Conservation (phyloP, 1,284 basidiomycete genomes). For the Violaceomyces palustris region DNA sequence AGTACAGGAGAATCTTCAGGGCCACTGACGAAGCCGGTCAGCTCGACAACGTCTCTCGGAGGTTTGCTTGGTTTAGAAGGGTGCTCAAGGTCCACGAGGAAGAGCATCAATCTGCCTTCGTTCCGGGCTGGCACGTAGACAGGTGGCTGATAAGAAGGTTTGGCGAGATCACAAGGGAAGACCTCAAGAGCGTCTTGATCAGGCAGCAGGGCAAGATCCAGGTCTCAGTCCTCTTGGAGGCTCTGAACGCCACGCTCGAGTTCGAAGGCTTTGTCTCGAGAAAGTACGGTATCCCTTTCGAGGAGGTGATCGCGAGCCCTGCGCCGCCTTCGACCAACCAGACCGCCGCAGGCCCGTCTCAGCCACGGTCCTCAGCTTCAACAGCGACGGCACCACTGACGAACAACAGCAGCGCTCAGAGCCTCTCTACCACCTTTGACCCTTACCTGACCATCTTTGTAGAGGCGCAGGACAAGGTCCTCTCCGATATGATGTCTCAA, state of each 20-base stretch:
- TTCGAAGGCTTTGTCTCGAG: constrained; percentile 40
- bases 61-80: constrained; percentile 94
- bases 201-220: constrained; percentile 40
- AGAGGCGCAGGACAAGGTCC: constrained; percentile 81
- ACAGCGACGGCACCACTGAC: background rate
- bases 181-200: constrained; percentile 45
- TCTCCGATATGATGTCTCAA: constrained; percentile 37
- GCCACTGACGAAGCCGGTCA: constrained; percentile 68
- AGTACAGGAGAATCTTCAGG: constrained; percentile 91
- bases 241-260: constrained; percentile 45
- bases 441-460: constrained; percentile 87
- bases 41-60: constrained; percentile 85
- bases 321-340: background rate
- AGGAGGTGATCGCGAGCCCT: constrained; percentile 19
- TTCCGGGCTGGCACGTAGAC: constrained; percentile 40
- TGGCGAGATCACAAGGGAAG: constrained; percentile 47
- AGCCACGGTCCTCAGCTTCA: no score
- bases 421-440: constrained; percentile 73
- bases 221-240: constrained; percentile 41
- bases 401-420: constrained; percentile 5
- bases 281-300: constrained; percentile 30
- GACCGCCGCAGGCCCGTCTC: background rate
- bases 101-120: constrained; percentile 60
- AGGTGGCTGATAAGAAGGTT: constrained; percentile 40
- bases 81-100: constrained; percentile 81